Percentiles rank a stretch among this genome's conserved stretches.
These are phyloP conservation scores for Przewalskia tangutica DNA, from an alignment of 257 asterid species.

Conservation along the genomic window DNA sequence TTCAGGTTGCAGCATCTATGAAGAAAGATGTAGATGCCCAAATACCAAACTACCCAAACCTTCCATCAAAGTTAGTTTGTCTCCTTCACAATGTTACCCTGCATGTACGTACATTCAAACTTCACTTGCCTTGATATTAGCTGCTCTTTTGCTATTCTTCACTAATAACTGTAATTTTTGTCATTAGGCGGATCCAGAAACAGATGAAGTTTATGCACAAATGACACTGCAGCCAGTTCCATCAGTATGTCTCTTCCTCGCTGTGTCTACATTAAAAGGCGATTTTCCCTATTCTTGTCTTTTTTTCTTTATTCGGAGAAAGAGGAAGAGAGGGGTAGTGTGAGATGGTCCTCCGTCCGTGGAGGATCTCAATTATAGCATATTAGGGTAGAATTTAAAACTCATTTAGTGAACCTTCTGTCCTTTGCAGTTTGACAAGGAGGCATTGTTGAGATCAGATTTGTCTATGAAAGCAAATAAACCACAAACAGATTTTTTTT, in stretches of 20 bases:
- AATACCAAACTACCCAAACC: constrained; percentile 89
- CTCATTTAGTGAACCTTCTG: constrained; percentile 1
- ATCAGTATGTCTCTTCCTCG: constrained; percentile 2
- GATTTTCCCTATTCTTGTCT: neutral
- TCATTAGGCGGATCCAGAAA: constrained; percentile 79
- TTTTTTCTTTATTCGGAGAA: neutral
- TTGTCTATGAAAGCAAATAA: constrained; percentile 70
- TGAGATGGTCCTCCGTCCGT: neutral
- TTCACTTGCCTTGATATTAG: neutral
- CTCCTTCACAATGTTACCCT: constrained; percentile 82
- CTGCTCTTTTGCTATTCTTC: neutral
- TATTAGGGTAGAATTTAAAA: neutral
- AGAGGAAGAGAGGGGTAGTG: neutral
- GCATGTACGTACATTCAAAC: constrained; percentile 42
- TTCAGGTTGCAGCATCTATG: constrained; percentile 98
- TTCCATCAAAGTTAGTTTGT: constrained; percentile 83
- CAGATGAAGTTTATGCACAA: constrained; percentile 97
- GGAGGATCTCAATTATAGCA: neutral
- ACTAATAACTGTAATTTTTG: neutral
- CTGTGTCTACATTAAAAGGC: neutral
- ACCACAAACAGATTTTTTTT: constrained; percentile 87
- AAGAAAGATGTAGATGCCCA: constrained; percentile 67
- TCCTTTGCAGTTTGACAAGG: constrained; percentile 67
- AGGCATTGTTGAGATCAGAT: constrained; percentile 75
- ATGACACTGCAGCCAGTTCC: constrained; percentile 94